phyloP scores from a whole-genome alignment of 129 eudicot species.

The Oenanthe sinensis region DNA sequence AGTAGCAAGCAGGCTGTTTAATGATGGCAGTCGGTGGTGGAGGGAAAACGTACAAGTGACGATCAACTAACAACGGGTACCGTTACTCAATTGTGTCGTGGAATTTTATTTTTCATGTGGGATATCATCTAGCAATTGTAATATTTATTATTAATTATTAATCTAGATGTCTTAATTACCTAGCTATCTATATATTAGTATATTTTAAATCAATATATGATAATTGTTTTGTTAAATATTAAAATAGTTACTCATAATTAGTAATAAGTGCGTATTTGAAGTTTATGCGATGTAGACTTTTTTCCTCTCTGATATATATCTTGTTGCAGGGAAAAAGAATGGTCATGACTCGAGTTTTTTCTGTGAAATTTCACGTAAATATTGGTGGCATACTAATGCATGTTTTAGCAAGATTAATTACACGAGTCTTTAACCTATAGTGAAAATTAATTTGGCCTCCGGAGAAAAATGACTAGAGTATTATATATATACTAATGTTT shows the following conservation, averaged over 20 bases:
- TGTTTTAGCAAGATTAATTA: too few species aligned
- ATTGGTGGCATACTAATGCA: too few species aligned
- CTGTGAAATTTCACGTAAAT: too few species aligned
- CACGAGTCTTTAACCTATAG: too few species aligned
- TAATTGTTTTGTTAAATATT: too few species aligned
- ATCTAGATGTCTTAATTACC: slow-evolving; percentile 1
- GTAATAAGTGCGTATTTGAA: background rate
- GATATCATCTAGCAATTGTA: background rate
- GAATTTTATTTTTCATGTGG: background rate
- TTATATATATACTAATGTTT: too few species aligned
- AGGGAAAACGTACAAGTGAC: slow-evolving; percentile 45
- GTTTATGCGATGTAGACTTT: too few species aligned
- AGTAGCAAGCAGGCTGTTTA: slow-evolving; percentile 23
- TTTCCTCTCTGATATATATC: too few species aligned
- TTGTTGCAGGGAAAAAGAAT: too few species aligned
- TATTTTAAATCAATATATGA: background rate
- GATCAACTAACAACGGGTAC: slow-evolving; percentile 34
- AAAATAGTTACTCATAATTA: background rate
- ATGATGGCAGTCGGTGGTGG: slow-evolving; percentile 86
- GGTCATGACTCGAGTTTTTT: too few species aligned
- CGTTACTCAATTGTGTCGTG: slow-evolving; percentile 23
- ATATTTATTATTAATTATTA: background rate
- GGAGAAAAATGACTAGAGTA: too few species aligned
- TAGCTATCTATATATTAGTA: background rate
- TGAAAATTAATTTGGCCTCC: too few species aligned